Base-by-base conservation (phyloP, 2,329 filamentous ascomycete genomes). In the Phaeosphaeriaceae sp. region DNA sequence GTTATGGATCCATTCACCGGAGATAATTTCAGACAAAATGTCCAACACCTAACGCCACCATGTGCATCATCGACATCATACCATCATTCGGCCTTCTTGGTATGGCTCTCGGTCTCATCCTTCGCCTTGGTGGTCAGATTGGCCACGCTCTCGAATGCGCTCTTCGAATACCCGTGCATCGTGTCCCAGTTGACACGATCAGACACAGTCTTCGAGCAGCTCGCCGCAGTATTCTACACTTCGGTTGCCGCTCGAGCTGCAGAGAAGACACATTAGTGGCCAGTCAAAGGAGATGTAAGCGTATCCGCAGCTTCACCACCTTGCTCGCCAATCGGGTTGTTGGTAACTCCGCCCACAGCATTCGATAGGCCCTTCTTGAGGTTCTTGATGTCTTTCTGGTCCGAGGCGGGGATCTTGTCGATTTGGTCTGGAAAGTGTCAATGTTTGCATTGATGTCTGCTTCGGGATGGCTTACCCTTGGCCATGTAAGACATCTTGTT, bases 401-500 rank as follows among this genome's bases (percentile, higher is more conserved):
- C 76, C 17, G 77, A 76, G 42, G 70, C 67, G 28, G 77, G 77
- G 57, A 79, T 62, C 66, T 78, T 79, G 68, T 72, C 69, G 66
- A 79, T 74, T 55, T 76, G 72, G 61, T 75, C 77, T 78, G 54
- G n/a, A 15, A 7, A 22, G 9, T 53, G 63, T 71, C n/a, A 68
- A 61, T 48, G 52, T n/a, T 15, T 23, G 21, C 22, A 43, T 21
- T 56, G 43, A 44, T 35, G 49, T 35, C 10, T 24, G 17, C 15
- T 10, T 17, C 2, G 13, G 17, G 19, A 47, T 19, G 15, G 61
- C 61, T 43, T 56, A 77, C 78, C 77, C 64, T 79, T 79, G 59
- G 75, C 68, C 43, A 79, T 59, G 61, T 79, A 80, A 17, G 76
- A 79, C 62, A 78, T 75, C 67, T 84, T 83, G 74, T 84, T 84